Percentiles rank a stretch among this genome's conserved stretches.
These are phyloP conservation scores for Penicillium rolfsii DNA, from an alignment of 2,329 filamentous ascomycete genomes.

Conservation along the genomic window DNA sequence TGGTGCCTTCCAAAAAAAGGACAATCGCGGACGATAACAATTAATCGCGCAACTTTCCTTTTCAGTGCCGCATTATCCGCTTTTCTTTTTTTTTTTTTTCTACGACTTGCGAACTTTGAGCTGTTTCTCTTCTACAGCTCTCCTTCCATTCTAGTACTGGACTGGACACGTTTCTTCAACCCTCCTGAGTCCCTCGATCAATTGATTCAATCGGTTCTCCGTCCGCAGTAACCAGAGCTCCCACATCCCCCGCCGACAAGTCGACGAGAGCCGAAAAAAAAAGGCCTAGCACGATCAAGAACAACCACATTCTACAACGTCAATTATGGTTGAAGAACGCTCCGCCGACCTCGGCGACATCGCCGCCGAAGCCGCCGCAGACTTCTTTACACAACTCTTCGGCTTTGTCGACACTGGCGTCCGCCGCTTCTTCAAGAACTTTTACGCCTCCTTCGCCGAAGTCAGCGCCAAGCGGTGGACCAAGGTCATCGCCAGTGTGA, in stretches of 20 bases:
- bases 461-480: conserved; percentile 57
- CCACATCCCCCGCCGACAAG: conserved; percentile 5
- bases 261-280: conserved; percentile 8
- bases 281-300: not conserved
- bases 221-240: conserved; percentile 6
- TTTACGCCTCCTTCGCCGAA: conserved; percentile 47
- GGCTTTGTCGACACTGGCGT: conserved; percentile 28
- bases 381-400: conserved; percentile 40
- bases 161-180: not conserved
- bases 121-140: not conserved
- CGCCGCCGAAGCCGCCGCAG: conserved; percentile 30
- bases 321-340: conserved; percentile 28
- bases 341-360: conserved; percentile 27
- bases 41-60: not conserved
- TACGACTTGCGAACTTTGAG: not conserved
- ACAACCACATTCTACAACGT: conserved; percentile 6
- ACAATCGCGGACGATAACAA: not conserved
- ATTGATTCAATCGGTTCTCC: not conserved
- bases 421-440: conserved; percentile 44
- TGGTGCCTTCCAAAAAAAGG: conserved; percentile 8
- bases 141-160: not conserved
- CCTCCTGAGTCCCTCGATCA: not conserved
- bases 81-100: not conserved
- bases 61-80: not conserved
- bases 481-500: conserved; percentile 70